Conservation (phyloP, 1,284 basidiomycete species). For the Golubevia sp. region DNA sequence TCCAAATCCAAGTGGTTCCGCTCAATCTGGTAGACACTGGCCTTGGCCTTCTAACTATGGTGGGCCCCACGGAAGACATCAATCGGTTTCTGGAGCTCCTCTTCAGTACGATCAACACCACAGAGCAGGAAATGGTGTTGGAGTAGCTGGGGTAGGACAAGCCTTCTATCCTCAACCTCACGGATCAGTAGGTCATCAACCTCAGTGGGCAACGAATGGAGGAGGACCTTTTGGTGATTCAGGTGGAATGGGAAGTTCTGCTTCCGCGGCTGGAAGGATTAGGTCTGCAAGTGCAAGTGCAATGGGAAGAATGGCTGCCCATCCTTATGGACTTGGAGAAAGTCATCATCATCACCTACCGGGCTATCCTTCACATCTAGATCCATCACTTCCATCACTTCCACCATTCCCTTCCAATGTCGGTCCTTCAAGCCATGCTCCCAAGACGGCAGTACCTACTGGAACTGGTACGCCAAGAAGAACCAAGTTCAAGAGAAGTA, state of each 20-base stretch:
- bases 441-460: not conserved
- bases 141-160: not conserved
- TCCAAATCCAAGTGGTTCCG: not conserved
- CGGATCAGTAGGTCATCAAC: not conserved
- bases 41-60: not conserved
- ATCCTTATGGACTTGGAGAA: not conserved
- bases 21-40: not conserved
- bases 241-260: not conserved
- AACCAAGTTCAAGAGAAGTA: conserved; percentile 45
- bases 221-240: too few relatives aligned
- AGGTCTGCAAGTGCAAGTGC: not conserved
- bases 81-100: not conserved
- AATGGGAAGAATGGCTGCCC: not conserved
- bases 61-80: not conserved
- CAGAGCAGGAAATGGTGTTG: not conserved
- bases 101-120: not conserved
- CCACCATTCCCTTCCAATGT: too few relatives aligned
- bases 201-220: not conserved
- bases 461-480: conserved; percentile 34
- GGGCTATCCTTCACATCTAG: too few relatives aligned
- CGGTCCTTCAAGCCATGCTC: too few relatives aligned
- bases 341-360: too few relatives aligned
- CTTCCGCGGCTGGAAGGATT: not conserved
- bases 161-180: not conserved
- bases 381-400: not conserved